Conservation (phyloP, 768 basidiomycete species). For the Boletus insuetus region DNA sequence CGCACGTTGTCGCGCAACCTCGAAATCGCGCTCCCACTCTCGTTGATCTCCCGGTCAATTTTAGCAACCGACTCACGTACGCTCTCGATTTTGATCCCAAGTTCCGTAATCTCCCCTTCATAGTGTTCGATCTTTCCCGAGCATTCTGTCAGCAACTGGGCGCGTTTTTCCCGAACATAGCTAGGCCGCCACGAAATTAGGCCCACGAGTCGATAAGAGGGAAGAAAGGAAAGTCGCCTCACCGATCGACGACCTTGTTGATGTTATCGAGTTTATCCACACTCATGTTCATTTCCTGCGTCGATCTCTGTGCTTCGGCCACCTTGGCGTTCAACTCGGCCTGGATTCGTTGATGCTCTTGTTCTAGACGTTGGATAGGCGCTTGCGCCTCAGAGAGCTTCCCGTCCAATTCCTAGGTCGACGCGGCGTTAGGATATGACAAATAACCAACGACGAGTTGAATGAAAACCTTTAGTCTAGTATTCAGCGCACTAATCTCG, state of each 20-base stretch:
- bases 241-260: slow-evolving; percentile 69
- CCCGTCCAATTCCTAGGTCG: slow-evolving; percentile 56
- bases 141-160: slow-evolving; percentile 57
- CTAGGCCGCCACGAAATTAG: slow-evolving; percentile 37
- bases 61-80: slow-evolving; percentile 45
- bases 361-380: slow-evolving; percentile 64
- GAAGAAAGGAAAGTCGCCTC: neutral
- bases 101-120: slow-evolving; percentile 44
- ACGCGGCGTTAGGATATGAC: neutral
- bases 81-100: slow-evolving; percentile 39
- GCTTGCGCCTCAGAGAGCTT: slow-evolving; percentile 59
- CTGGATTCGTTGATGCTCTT: slow-evolving; percentile 49
- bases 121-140: slow-evolving; percentile 49
- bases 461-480: slow-evolving; percentile 49
- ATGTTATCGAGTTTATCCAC: slow-evolving; percentile 58
- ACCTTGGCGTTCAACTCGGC: slow-evolving; percentile 49
- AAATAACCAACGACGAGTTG: neutral
- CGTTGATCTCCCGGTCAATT: slow-evolving; percentile 78
- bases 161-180: slow-evolving; percentile 69
- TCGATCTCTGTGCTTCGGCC: slow-evolving; percentile 48
- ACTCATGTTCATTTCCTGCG: slow-evolving; percentile 65
- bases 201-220: neutral
- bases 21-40: slow-evolving; percentile 63
- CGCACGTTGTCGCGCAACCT: slow-evolving; percentile 83
- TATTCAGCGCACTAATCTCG: slow-evolving; percentile 46